These are phyloP conservation scores for Ophiostoma quercus DNA, from an alignment of 2,329 filamentous ascomycete species.

Conservation along the genomic window DNA sequence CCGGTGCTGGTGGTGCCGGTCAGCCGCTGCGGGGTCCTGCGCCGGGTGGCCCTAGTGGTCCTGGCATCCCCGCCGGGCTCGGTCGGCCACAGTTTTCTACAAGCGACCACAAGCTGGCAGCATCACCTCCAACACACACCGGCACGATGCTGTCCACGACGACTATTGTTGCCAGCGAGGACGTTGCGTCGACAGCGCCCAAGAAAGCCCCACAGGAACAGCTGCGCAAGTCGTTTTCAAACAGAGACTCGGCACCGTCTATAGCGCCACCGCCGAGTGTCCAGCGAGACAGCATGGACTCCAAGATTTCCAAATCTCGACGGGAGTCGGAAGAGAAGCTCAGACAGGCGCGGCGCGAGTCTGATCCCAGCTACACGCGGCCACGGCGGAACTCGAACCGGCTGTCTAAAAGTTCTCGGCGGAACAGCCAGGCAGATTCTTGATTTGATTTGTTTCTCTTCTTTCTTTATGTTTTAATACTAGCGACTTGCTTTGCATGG, in stretches of 20 bases:
- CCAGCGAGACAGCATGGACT: not conserved
- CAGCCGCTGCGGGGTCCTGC: not conserved
- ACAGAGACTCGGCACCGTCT: not conserved
- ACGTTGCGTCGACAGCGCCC: not conserved
- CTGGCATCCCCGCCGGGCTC: not conserved
- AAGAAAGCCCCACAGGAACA: not conserved
- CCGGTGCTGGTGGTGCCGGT: not conserved
- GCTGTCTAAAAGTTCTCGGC: not conserved
- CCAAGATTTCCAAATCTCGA: not conserved
- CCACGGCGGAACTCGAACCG: not conserved
- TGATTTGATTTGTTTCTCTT: not conserved
- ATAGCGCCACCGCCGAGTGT: not conserved
- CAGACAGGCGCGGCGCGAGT: not conserved
- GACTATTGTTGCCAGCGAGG: not conserved
- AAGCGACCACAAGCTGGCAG: not conserved
- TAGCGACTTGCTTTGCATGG: not conserved
- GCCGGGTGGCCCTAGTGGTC: not conserved
- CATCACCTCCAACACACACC: not conserved
- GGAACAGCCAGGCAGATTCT: not conserved
- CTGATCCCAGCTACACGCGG: not conserved
- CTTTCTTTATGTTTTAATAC: not conserved
- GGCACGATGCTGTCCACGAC: not conserved
- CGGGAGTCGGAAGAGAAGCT: not conserved
- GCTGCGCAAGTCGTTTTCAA: not conserved
- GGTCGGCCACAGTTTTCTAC: not conserved